Evolutionary conservation across 2,329 filamentous ascomycete species (phyloP).

Genomic region (Tolypocladium endophyticum): DNA sequence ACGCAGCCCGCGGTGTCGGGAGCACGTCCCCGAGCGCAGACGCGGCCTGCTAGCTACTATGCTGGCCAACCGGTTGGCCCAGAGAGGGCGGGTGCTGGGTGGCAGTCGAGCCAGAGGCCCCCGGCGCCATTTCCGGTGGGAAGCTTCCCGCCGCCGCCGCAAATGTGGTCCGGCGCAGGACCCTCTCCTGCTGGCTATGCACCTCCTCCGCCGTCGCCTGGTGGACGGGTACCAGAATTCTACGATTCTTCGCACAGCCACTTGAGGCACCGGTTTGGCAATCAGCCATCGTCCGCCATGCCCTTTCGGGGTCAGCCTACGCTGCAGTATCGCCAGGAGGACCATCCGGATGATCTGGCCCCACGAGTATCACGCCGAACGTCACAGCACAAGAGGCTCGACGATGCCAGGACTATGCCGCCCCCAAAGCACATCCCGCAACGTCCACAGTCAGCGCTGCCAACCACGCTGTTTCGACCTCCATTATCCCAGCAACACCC

Average conservation of each 20-base stretch:
- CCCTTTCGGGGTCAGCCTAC: slow-evolving; percentile 18
- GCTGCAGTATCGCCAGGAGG: slow-evolving; percentile 24
- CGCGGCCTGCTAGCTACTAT: slow-evolving; percentile 25
- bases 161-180: slow-evolving; percentile 11
- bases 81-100: slow-evolving; percentile 15
- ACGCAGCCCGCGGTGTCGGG: slow-evolving; percentile 21
- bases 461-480: slow-evolving; percentile 17
- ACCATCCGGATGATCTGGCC: slow-evolving; percentile 29
- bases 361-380: slow-evolving; percentile 26
- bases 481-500: slow-evolving; percentile 13
- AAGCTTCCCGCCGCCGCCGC: slow-evolving; percentile 22
- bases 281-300: slow-evolving; percentile 27
- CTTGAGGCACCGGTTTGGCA: slow-evolving; percentile 22
- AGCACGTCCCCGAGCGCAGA: slow-evolving; percentile 20
- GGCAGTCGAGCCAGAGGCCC: slow-evolving; percentile 14
- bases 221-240: slow-evolving; percentile 16
- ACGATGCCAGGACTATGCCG: slow-evolving; percentile 37
- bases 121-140: slow-evolving; percentile 12
- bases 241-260: slow-evolving; percentile 20
- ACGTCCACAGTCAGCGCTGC: slow-evolving; percentile 23
- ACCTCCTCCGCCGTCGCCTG: slow-evolving; percentile 16
- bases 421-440: slow-evolving; percentile 27
- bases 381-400: slow-evolving; percentile 30
- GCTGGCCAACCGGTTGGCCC: slow-evolving; percentile 17
- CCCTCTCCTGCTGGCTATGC: slow-evolving; percentile 14